Percentiles rank a stretch among this genome's conserved stretches.
Conservation (phyloP, 2,329 filamentous ascomycete species). For the Fusarium vanettenii region DNA sequence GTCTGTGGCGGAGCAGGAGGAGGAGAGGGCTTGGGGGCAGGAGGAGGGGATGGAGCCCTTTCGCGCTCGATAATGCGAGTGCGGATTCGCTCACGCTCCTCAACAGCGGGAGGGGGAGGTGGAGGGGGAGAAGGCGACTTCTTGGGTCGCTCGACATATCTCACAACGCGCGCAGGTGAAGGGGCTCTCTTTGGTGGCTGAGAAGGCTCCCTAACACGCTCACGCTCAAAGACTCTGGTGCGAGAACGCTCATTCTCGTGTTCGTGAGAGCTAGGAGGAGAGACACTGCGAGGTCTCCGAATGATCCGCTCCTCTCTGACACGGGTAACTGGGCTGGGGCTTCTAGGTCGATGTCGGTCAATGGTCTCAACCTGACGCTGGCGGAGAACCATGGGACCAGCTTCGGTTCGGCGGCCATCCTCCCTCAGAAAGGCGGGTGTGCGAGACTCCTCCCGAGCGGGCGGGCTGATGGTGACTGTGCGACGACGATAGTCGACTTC, state of each 20-base stretch:
- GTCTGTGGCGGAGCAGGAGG: slow-evolving; percentile 71
- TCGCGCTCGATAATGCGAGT: slow-evolving; percentile 62
- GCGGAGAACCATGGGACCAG: slow-evolving; percentile 65
- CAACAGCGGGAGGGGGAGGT: slow-evolving; percentile 12
- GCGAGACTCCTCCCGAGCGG: slow-evolving; percentile 58
- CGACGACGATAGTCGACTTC: slow-evolving; percentile 50
- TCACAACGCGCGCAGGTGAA: slow-evolving; percentile 50
- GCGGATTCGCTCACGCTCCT: slow-evolving; percentile 59
- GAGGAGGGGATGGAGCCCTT: slow-evolving; percentile 46
- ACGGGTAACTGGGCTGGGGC: slow-evolving; percentile 55
- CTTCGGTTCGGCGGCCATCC: slow-evolving; percentile 59
- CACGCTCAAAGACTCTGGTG: slow-evolving; percentile 40
- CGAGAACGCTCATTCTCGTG: slow-evolving; percentile 53
- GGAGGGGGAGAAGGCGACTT: slow-evolving; percentile 49
- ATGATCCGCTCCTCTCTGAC: slow-evolving; percentile 58
- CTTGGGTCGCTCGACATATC: slow-evolving; percentile 55
- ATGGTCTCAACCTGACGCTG: slow-evolving; percentile 66
- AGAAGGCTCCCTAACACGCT: slow-evolving; percentile 53
- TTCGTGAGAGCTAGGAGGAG: slow-evolving; percentile 51
- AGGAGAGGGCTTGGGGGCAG: slow-evolving; percentile 62
- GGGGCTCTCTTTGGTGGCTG: slow-evolving; percentile 52
- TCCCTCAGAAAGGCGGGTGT: slow-evolving; percentile 65
- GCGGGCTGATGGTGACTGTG: slow-evolving; percentile 54
- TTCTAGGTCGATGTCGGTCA: slow-evolving; percentile 60
- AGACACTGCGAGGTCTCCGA: slow-evolving; percentile 57